Conservation (phyloP, 2,329 filamentous ascomycete species). For the Diatrype stigma region DNA sequence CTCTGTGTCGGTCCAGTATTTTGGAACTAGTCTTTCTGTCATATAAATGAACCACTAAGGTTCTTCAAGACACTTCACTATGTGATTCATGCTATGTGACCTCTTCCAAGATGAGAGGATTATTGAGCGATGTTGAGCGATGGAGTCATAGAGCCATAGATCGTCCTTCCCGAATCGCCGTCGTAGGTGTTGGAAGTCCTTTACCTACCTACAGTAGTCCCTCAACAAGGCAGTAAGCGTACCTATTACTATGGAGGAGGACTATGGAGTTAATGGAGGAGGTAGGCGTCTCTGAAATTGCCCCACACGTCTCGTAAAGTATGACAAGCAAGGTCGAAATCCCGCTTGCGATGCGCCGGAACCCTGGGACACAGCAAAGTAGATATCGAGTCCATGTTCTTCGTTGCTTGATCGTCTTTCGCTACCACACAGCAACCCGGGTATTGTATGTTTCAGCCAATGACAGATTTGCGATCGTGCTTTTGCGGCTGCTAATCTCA, state of each 20-base stretch:
- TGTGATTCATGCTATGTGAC: neutral
- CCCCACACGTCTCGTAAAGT: neutral
- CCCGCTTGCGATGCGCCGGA: neutral
- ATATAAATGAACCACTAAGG: neutral
- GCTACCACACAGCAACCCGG: constrained; percentile 3
- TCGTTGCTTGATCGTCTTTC: constrained; percentile 3
- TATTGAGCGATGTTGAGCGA: neutral
- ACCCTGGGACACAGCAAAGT: neutral
- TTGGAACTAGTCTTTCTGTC: neutral
- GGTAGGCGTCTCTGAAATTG: neutral
- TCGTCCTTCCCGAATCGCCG: neutral
- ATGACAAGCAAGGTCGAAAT: neutral
- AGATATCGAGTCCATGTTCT: neutral
- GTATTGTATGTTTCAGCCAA: constrained; percentile 9
- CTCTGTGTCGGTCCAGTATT: neutral
- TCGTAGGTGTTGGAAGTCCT: neutral
- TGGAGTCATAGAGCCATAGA: neutral
- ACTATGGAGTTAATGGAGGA: too few species aligned
- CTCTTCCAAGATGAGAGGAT: too few species aligned
- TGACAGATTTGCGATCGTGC: constrained; percentile 10
- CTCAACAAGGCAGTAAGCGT: neutral
- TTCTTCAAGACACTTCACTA: neutral
- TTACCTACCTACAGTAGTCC: neutral
- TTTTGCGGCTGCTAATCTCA: constrained; percentile 13
- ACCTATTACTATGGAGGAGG: neutral